Evolutionary conservation across 768 basidiomycete species (phyloP).

Genomic region (Polyporus arcularius): DNA sequence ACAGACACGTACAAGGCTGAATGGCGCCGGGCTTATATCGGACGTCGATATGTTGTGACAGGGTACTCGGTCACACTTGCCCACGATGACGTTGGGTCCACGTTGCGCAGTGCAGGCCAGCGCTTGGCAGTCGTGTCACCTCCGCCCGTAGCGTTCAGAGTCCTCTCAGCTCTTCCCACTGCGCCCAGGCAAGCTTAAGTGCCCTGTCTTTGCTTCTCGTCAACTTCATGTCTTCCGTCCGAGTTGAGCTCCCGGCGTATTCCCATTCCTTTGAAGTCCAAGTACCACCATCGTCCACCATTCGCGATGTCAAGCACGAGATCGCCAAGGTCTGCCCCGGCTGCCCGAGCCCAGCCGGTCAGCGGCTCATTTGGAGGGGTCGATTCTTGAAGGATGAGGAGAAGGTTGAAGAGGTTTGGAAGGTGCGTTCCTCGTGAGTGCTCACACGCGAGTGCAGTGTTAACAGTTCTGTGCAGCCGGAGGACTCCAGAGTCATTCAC

Average conservation of each 20-base stretch:
- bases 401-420: conserved; percentile 68
- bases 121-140: background rate
- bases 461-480: conserved; percentile 40
- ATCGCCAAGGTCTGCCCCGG: conserved; percentile 64
- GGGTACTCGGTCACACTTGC: too few species aligned
- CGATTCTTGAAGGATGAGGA: conserved; percentile 66
- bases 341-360: conserved; percentile 66
- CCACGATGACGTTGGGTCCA: background rate
- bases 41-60: too few species aligned
- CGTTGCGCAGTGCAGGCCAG: background rate
- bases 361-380: conserved; percentile 77
- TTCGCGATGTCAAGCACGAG: conserved; percentile 67
- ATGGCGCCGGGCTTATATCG: too few species aligned
- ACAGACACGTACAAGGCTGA: too few species aligned
- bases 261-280: conserved; percentile 64
- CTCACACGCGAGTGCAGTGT: conserved; percentile 10
- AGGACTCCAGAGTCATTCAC: conserved; percentile 66
- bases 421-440: conserved; percentile 43
- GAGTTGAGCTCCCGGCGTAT: conserved; percentile 77
- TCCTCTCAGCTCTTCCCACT: background rate
- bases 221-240: conserved; percentile 34
- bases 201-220: background rate
- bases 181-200: background rate
- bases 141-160: background rate
- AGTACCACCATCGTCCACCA: conserved; percentile 47